Conservation (phyloP, 257 asterid genomes). For the Scutellaria minor region DNA sequence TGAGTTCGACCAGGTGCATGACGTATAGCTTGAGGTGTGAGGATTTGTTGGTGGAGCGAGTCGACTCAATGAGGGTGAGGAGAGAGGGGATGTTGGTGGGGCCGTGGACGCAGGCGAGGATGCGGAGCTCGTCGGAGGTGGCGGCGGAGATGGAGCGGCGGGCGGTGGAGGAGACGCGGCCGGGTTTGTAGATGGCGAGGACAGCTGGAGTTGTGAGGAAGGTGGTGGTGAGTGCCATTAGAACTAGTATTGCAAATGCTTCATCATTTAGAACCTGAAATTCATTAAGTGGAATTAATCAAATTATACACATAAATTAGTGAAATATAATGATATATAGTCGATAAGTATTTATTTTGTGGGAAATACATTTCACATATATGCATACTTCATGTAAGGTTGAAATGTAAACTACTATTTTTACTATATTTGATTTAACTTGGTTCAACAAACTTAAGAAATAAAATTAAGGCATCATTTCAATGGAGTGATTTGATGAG, state of each 20-base stretch:
- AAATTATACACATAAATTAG: no score
- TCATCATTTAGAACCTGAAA: constrained; percentile 65
- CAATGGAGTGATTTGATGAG: no score
- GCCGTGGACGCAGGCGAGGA: constrained; percentile 58
- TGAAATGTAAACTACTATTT: no score
- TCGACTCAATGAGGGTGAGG: constrained; percentile 47
- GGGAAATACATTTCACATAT: no score
- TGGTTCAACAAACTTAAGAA: no score
- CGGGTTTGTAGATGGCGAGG: constrained; percentile 57
- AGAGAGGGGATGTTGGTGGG: constrained; percentile 50
- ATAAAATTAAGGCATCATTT: no score
- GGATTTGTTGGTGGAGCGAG: constrained; percentile 43
- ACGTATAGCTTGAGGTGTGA: constrained; percentile 51
- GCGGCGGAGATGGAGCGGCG: constrained; percentile 28
- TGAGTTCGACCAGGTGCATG: constrained; percentile 58
- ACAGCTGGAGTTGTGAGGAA: constrained; percentile 68
- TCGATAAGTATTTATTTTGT: no score
- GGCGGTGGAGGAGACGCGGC: constrained; percentile 24
- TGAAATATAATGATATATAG: no score
- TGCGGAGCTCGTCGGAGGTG: constrained; percentile 40
- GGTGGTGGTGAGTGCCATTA: constrained; percentile 77
- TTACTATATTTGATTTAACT: no score
- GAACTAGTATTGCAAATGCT: constrained; percentile 64
- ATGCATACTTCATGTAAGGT: no score
- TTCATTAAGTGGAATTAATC: background rate